These are phyloP conservation scores for Tetradesmus lagerheimii DNA, from an alignment of 139 green algal genomes.

Conservation along the genomic window DNA sequence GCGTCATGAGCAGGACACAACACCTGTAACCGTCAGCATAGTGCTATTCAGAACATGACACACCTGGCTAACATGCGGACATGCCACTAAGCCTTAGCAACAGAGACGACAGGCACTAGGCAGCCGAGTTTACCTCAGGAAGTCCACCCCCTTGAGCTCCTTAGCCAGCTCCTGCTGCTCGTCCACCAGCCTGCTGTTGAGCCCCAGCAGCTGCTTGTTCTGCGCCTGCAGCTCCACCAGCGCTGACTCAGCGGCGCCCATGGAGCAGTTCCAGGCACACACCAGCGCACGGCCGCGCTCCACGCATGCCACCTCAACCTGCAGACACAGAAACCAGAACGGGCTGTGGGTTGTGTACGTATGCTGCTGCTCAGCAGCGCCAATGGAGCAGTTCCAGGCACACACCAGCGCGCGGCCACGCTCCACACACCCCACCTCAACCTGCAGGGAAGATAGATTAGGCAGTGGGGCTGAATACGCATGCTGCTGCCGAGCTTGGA, in stretches of 20 bases:
- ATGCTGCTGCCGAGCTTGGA: slow-evolving; percentile 50
- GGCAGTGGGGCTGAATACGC: not conserved
- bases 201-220: slow-evolving; percentile 38
- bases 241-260: slow-evolving; percentile 45
- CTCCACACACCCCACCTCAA: slow-evolving; percentile 77
- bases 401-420: slow-evolving; percentile 65
- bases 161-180: slow-evolving; percentile 36
- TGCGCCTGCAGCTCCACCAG: slow-evolving; percentile 25
- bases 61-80: too few species aligned
- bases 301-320: slow-evolving; percentile 76
- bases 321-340: not conserved
- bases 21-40: too few species aligned
- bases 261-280: slow-evolving; percentile 69
- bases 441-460: slow-evolving; percentile 39
- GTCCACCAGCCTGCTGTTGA: not conserved
- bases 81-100: too few species aligned
- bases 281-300: slow-evolving; percentile 71
- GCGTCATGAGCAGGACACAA: not conserved
- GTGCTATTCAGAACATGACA: too few species aligned
- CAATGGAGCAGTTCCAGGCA: slow-evolving; percentile 71
- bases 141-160: slow-evolving; percentile 44
- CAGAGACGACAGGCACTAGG: too few species aligned
- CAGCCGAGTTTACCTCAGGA: slow-evolving; percentile 33
- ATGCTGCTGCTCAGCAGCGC: slow-evolving; percentile 26
- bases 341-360: not conserved